Evolutionary conservation across 2,329 filamentous ascomycete genomes (phyloP).

Genomic region (Aspergillus awamori): DNA sequence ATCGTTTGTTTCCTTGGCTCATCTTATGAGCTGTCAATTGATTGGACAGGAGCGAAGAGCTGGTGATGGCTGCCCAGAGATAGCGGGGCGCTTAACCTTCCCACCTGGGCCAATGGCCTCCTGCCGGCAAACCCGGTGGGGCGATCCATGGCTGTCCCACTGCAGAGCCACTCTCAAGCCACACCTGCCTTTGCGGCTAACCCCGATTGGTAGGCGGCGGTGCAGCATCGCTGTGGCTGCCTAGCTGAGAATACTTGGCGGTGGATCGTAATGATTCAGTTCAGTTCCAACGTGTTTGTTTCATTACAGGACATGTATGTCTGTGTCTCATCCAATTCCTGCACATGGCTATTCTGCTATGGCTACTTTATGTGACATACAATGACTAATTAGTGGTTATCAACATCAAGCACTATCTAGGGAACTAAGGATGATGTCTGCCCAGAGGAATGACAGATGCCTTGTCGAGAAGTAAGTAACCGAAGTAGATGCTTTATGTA

Average conservation of each 20-base stretch:
- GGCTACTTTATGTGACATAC: too few species aligned
- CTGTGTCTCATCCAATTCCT: too few species aligned
- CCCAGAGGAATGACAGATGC: too few species aligned
- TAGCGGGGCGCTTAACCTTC: not conserved
- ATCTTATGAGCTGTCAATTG: not conserved
- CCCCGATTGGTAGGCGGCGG: not conserved
- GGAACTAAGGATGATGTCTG: too few species aligned
- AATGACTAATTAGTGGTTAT: too few species aligned
- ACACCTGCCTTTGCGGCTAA: not conserved
- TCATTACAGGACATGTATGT: too few species aligned
- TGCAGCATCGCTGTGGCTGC: not conserved
- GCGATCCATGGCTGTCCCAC: not conserved
- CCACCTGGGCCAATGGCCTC: not conserved
- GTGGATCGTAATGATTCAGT: not conserved
- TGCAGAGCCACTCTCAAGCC: not conserved
- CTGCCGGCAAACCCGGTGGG: not conserved
- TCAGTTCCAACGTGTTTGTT: too few species aligned
- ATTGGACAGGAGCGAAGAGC: not conserved
- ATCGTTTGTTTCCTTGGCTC: constrained; percentile 3
- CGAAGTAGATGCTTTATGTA: too few species aligned
- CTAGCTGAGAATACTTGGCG: not conserved
- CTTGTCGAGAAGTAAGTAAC: too few species aligned
- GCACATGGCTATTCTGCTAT: too few species aligned
- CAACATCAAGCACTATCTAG: too few species aligned
- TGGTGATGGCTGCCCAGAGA: not conserved